phyloP scores from a whole-genome alignment of 2,329 filamentous ascomycete genomes.

The Apiospora sp. region DNA sequence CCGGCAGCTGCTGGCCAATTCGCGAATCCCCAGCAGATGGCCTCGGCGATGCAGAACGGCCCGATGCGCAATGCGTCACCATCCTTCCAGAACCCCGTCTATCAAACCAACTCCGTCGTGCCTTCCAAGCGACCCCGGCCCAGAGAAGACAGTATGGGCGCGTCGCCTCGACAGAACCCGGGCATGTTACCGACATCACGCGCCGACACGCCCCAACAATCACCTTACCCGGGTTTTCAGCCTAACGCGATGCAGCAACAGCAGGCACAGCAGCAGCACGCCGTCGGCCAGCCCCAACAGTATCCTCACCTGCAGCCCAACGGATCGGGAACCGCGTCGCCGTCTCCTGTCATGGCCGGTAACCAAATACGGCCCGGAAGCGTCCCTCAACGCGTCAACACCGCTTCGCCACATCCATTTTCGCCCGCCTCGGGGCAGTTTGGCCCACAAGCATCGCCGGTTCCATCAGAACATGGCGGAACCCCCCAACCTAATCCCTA shows the following conservation, averaged over 20 bases:
- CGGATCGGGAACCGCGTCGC: conserved; percentile 83
- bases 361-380: conserved; percentile 77
- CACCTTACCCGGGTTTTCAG: conserved; percentile 72
- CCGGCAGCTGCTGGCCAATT: conserved; percentile 60
- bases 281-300: conserved; percentile 60
- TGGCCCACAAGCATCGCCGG: conserved; percentile 75
- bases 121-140: conserved; percentile 88
- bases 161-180: conserved; percentile 80
- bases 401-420: conserved; percentile 91
- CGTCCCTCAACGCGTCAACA: conserved; percentile 83
- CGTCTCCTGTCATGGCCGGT: conserved; percentile 85
- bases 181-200: conserved; percentile 82
- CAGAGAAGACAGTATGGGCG: conserved; percentile 82
- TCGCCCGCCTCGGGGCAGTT: conserved; percentile 80
- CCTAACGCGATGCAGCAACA: conserved; percentile 68
- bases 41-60: conserved; percentile 77
- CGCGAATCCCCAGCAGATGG: conserved; percentile 64
- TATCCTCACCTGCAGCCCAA: conserved; percentile 86
- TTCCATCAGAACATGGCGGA: conserved; percentile 76
- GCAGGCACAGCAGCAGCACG: conserved; percentile 42
- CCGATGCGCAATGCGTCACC: conserved; percentile 84
- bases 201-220: conserved; percentile 89
- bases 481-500: conserved; percentile 80
- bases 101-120: conserved; percentile 85
- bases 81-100: conserved; percentile 78